Conservation (phyloP, 2,329 filamentous ascomycete genomes). For the Reticulascus tulasneorum region DNA sequence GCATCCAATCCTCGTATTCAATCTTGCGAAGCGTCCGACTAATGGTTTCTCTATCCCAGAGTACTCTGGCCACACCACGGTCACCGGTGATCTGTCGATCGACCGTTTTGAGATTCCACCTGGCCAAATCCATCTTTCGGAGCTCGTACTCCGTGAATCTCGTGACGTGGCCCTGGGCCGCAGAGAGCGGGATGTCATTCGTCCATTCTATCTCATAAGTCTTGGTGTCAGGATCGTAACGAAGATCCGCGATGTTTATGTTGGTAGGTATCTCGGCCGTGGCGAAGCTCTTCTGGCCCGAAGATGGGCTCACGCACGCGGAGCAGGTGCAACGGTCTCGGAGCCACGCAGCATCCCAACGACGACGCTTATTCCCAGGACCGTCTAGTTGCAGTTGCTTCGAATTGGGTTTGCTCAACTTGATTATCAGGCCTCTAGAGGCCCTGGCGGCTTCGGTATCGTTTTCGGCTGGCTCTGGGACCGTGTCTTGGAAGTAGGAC, state of each 20-base stretch:
- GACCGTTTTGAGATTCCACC: too few species aligned
- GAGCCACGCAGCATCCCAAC: constrained; percentile 25
- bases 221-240: constrained; percentile 31
- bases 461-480: neutral
- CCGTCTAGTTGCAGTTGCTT: too few species aligned
- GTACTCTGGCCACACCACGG: constrained; percentile 9
- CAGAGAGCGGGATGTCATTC: constrained; percentile 34
- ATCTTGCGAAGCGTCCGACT: constrained; percentile 50
- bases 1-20: constrained; percentile 69
- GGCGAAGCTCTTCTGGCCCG: constrained; percentile 54
- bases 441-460: neutral
- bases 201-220: constrained; percentile 57
- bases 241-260: constrained; percentile 27
- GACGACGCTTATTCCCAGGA: neutral
- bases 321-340: constrained; percentile 54
- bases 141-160: too few species aligned
- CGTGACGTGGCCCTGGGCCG: constrained; percentile 27
- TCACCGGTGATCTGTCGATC: too few species aligned
- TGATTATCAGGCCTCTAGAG: neutral
- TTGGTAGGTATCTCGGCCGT: constrained; percentile 34
- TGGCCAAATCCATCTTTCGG: too few species aligned
- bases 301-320: constrained; percentile 51
- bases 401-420: neutral
- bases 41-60: constrained; percentile 39
- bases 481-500: constrained; percentile 2